A percentile compares a stretch with the other conserved stretches of the same genome.
Evolutionary conservation across 257 asterid genomes (phyloP).

Genomic region (Leonotis leonurus): DNA sequence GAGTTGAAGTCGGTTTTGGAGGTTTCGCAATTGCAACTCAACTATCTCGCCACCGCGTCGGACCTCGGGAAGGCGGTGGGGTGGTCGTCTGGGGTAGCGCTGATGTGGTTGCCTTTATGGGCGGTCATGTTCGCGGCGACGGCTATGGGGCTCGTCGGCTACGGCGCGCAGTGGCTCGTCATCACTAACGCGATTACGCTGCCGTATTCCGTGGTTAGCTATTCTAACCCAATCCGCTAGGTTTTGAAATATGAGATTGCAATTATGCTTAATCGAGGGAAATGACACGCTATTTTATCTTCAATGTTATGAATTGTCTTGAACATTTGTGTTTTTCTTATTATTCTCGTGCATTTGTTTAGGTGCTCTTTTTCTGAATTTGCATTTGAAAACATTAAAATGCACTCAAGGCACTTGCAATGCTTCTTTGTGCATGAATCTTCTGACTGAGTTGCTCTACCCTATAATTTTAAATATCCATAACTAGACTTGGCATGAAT

Average conservation of each 20-base stretch:
- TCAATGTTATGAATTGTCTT: not conserved
- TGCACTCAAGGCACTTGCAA: no score
- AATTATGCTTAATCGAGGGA: no score
- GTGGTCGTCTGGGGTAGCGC: slow-evolving; percentile 83
- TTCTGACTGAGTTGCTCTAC: no score
- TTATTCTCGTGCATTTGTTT: no score
- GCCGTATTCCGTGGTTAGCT: slow-evolving; percentile 82
- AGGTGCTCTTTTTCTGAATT: not conserved
- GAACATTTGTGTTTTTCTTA: no score
- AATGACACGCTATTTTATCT: not conserved
- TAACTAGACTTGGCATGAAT: not conserved
- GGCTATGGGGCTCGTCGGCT: slow-evolving; percentile 69
- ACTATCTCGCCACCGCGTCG: slow-evolving; percentile 81
- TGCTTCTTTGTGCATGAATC: no score
- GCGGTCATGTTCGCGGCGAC: slow-evolving; percentile 70
- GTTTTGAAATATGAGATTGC: slow-evolving; percentile 21
- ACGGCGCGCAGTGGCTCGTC: slow-evolving; percentile 83
- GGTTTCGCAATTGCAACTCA: slow-evolving; percentile 79
- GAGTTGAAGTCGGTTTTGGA: slow-evolving; percentile 59
- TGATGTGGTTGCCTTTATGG: slow-evolving; percentile 62
- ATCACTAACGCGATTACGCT: slow-evolving; percentile 33
- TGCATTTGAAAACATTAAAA: no score
- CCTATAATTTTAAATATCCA: no score
- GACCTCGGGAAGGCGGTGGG: slow-evolving; percentile 84
- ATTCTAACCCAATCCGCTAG: not conserved